A percentile compares a stretch with the other conserved stretches of the same genome.
phyloP scores from a whole-genome alignment of 108 stramenopile genomes.

The Skeletonema grethae region DNA sequence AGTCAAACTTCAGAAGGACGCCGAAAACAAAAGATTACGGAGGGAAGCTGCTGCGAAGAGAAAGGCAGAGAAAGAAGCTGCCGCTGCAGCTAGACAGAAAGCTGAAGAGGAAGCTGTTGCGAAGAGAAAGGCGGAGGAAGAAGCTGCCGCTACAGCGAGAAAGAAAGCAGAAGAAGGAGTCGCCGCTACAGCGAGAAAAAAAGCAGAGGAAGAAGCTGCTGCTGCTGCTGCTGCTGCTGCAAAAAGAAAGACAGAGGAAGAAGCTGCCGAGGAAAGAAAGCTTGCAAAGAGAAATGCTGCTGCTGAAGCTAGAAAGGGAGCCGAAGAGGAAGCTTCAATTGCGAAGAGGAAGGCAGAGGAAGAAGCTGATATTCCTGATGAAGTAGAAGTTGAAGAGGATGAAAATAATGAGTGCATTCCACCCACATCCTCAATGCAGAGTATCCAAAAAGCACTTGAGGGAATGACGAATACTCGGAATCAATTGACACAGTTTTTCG shows the following conservation, averaged over 20 bases:
- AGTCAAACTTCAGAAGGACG: background rate
- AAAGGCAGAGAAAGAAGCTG: too few species aligned
- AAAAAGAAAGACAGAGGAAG: too few species aligned
- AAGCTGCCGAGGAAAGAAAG: background rate
- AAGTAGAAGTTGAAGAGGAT: constrained; percentile 5
- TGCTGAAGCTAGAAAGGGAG: background rate
- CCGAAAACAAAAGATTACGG: background rate
- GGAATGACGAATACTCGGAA: background rate
- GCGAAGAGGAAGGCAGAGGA: too few species aligned
- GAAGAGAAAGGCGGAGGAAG: too few species aligned
- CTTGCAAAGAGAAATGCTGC: background rate
- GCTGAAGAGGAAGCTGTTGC: too few species aligned
- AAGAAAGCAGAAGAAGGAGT: too few species aligned
- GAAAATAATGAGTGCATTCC: constrained; percentile 6
- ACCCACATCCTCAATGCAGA: background rate
- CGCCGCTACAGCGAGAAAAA: too few species aligned
- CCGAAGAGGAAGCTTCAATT: constrained; percentile 1
- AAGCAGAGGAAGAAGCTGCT: too few species aligned
- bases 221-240: too few species aligned
- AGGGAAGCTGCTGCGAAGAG: background rate
- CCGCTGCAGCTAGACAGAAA: too few species aligned
- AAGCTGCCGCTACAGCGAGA: too few species aligned
- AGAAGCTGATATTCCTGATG: background rate
- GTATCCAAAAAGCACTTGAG: background rate
- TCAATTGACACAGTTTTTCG: background rate